These are phyloP conservation scores for Aphanocladium album DNA, from an alignment of 2,329 filamentous ascomycete genomes.

Conservation along the genomic window DNA sequence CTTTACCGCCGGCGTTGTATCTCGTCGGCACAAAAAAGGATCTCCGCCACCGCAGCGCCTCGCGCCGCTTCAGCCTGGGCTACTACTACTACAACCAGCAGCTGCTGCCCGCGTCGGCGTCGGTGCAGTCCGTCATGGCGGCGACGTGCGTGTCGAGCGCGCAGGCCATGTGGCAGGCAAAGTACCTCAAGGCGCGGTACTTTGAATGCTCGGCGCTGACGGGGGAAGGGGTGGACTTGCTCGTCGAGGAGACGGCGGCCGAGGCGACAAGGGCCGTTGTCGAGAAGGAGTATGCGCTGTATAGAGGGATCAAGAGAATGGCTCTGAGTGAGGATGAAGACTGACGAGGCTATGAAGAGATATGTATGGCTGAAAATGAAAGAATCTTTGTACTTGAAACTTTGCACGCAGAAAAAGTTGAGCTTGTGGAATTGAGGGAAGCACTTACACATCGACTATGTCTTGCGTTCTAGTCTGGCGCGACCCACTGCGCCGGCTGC, in stretches of 20 bases:
- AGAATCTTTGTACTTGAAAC: background rate
- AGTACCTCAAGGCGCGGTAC: constrained; percentile 26
- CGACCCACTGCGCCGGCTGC: background rate
- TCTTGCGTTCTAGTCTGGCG: background rate
- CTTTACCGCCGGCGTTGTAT: constrained; percentile 23
- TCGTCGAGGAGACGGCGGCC: constrained; percentile 24
- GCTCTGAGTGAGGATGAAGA: background rate
- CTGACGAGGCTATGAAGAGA: background rate
- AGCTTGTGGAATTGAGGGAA: background rate
- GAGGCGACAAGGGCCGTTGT: constrained; percentile 21
- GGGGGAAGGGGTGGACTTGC: constrained; percentile 28
- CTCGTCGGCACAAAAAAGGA: constrained; percentile 31
- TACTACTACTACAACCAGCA: constrained; percentile 8
- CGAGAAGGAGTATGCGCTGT: constrained; percentile 10
- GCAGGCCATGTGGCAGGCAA: constrained; percentile 29
- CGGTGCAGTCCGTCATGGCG: background rate
- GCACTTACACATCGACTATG: background rate
- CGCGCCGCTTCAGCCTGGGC: constrained; percentile 4
- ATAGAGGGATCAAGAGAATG: background rate
- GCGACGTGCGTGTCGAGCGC: constrained; percentile 6
- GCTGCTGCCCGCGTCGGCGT: constrained; percentile 2
- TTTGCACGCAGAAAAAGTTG: background rate
- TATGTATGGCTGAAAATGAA: background rate
- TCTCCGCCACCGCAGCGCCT: background rate
- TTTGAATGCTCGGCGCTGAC: constrained; percentile 33